Conservation (phyloP, 2,329 filamentous ascomycete genomes). For the Tolypocladium guangdongense region DNA sequence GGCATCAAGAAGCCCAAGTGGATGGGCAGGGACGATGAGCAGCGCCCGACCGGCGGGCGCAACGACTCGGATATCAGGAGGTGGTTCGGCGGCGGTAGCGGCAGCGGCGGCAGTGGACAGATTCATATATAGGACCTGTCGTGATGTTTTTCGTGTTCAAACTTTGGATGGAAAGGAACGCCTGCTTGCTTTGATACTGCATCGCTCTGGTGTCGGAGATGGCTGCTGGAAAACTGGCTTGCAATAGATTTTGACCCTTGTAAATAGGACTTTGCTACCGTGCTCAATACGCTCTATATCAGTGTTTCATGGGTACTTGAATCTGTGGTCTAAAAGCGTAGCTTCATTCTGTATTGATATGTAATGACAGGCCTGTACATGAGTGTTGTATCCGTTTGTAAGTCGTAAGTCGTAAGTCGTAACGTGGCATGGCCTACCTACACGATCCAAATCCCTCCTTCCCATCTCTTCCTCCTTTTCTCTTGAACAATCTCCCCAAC, state of each 20-base stretch:
- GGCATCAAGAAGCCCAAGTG: constrained; percentile 69
- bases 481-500: neutral
- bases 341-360: neutral
- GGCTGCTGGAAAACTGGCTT: neutral
- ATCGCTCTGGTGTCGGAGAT: neutral
- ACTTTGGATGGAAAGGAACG: neutral
- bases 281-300: too few relatives aligned
- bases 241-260: neutral
- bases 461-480: neutral
- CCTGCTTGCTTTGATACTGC: neutral
- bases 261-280: neutral
- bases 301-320: neutral
- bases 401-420: constrained; percentile 5
- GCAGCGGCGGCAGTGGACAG: constrained; percentile 5
- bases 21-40: constrained; percentile 54
- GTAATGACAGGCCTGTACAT: neutral
- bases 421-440: neutral
- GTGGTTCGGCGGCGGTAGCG: constrained; percentile 45
- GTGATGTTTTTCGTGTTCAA: neutral
- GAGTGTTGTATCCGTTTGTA: neutral
- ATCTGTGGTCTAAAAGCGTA: neutral
- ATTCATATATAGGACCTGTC: constrained; percentile 7
- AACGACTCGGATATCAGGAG: constrained; percentile 36
- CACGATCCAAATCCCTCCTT: neutral
- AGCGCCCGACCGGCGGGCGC: constrained; percentile 16